phyloP scores from a whole-genome alignment of 2,329 filamentous ascomycete species.

The Ophiostoma ulmi region DNA sequence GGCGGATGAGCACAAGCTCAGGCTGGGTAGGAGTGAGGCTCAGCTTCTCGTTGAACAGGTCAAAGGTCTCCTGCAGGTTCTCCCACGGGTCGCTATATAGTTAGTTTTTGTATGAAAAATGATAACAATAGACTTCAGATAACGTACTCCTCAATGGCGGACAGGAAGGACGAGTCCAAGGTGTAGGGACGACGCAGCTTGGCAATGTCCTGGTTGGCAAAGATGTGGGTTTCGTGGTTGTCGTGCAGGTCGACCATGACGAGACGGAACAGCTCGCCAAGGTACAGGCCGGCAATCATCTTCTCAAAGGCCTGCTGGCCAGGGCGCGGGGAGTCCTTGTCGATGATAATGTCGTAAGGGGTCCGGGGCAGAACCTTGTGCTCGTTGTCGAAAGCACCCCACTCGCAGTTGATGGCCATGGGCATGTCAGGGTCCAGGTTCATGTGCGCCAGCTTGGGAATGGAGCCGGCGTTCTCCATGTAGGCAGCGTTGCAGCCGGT shows the following conservation, averaged over 20 bases:
- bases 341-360: conserved; percentile 78
- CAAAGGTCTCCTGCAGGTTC: conserved; percentile 83
- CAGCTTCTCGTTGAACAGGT: conserved; percentile 74
- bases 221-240: conserved; percentile 67
- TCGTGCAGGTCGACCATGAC: conserved; percentile 81
- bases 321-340: conserved; percentile 84
- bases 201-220: conserved; percentile 74
- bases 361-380: conserved; percentile 81
- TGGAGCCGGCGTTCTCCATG: conserved; percentile 86
- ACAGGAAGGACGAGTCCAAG: conserved; percentile 88
- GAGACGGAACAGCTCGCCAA: conserved; percentile 90
- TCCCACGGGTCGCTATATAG: conserved; percentile 74
- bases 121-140: background rate
- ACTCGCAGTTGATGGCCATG: conserved; percentile 97
- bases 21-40: conserved; percentile 63
- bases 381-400: conserved; percentile 94
- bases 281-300: conserved; percentile 92
- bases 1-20: conserved; percentile 84
- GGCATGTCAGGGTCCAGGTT: conserved; percentile 77
- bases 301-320: conserved; percentile 96
- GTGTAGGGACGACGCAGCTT: conserved; percentile 81
- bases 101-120: background rate
- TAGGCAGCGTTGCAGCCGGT: conserved; percentile 98
- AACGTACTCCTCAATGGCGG: conserved; percentile 78
- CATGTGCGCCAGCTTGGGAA: conserved; percentile 89